A percentile compares a stretch with the other conserved stretches of the same genome.
phyloP scores from a whole-genome alignment of 306 rosid genomes.

The Prunus persica region Prunus_persica_NCBIv2 NC_034016.1:12079501-12080000 shows the following conservation, averaged over 20 bases:
- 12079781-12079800: no score
- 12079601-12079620: background rate
- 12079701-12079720: background rate
- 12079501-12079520: background rate
- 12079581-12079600: background rate
- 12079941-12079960: background rate
- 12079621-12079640: background rate
- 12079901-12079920: background rate
- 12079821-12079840: no score
- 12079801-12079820: no score
- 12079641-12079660: background rate
- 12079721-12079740: background rate
- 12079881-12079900: background rate
- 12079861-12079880: background rate
- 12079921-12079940: background rate
- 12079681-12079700: background rate
- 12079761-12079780: no score
- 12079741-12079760: background rate
- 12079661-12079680: background rate
- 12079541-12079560: background rate
- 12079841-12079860: no score
- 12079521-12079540: background rate
- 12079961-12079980: background rate
- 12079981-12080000: background rate
- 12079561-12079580: background rate